Evolutionary conservation across 345 rosid species (phyloP).

Genomic region (Stellera chamaejasme): DNA sequence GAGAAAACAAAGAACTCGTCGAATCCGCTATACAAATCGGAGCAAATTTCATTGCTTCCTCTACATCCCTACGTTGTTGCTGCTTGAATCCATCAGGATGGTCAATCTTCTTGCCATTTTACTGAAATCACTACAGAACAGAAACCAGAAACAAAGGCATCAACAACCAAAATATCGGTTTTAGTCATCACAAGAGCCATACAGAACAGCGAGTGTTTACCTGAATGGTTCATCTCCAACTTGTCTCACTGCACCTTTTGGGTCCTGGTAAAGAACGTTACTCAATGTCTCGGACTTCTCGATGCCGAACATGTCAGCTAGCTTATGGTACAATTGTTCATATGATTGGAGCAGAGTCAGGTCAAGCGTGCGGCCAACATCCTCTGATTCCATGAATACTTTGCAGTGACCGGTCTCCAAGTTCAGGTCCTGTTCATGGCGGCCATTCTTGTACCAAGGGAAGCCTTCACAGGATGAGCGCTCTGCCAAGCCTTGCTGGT

Average conservation of each 20-base stretch:
- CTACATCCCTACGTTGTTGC: constrained; percentile 32
- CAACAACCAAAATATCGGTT: neutral
- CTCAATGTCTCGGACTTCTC: constrained; percentile 49
- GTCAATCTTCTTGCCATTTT: constrained; percentile 51
- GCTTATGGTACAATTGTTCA: constrained; percentile 55
- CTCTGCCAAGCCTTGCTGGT: constrained; percentile 22
- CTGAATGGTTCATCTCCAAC: constrained; percentile 87
- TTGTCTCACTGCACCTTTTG: constrained; percentile 45
- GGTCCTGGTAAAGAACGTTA: constrained; percentile 64
- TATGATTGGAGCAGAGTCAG: constrained; percentile 65
- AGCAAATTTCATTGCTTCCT: constrained; percentile 16
- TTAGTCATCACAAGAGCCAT: too few relatives aligned
- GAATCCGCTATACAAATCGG: constrained; percentile 37
- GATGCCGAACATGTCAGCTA: constrained; percentile 62
- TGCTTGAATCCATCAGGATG: constrained; percentile 43
- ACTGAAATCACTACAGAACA: constrained; percentile 34
- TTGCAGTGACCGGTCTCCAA: constrained; percentile 74
- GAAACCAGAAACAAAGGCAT: constrained; percentile 2
- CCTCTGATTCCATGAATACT: constrained; percentile 88
- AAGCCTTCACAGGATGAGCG: constrained; percentile 23
- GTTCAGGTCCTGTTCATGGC: constrained; percentile 26
- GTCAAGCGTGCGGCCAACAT: constrained; percentile 79
- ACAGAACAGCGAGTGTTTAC: constrained; percentile 19
- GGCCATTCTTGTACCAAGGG: constrained; percentile 26
- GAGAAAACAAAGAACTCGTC: constrained; percentile 10